Base-by-base conservation (phyloP, 768 basidiomycete genomes). In the Boletus vermiculosoides region DNA sequence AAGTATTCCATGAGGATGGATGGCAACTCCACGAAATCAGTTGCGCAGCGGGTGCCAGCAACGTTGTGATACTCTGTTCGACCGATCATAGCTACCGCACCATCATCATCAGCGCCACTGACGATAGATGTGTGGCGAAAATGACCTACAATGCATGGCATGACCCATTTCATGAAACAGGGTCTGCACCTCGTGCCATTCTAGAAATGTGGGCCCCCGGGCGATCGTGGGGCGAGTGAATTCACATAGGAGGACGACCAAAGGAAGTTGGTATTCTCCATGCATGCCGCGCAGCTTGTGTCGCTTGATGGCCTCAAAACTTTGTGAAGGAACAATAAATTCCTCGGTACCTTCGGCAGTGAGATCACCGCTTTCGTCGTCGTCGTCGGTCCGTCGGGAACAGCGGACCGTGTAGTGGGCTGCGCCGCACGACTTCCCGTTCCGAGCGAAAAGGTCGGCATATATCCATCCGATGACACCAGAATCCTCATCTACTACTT, bases 1-100 rank as follows among this genome's bases (percentile, higher is more conserved):
- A 99, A 98, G 68, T 94, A 93, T 70, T 99, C 97, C 97, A 98
- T 98, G 22, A 99, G 83, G 65, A 98, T 94, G 11, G 96, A 98
- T 0, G 97, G 97, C 7, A 99, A 78, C 68, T 99, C 97, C 56
- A 98, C 96, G 66, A 99, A 97, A 69, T 99, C 97, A 0, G 97
- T 99, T 0, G 97, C 92, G 70, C 94, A 97, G 20, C 97, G 91
- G 2, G 97, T 99, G 16, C 97, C 97, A 0, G 95, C 87, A 6
- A 98, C 94, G 66, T 98, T 98, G 70, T 98, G 96, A 67, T 96
- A 97, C 65, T 95, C 94, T 9, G 95, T 98, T 45, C 92, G 82
- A 44, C 96, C 96, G 59, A 98, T 88, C 97, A 99, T 99, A 1
- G 97, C 96, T 98, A 63, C 13, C 28, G 31, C 44, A 3, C 45